A percentile compares a stretch with the other conserved stretches of the same genome.
Evolutionary conservation across 2,329 filamentous ascomycete species (phyloP).

Genomic region (Aureobasidium sp.): DNA sequence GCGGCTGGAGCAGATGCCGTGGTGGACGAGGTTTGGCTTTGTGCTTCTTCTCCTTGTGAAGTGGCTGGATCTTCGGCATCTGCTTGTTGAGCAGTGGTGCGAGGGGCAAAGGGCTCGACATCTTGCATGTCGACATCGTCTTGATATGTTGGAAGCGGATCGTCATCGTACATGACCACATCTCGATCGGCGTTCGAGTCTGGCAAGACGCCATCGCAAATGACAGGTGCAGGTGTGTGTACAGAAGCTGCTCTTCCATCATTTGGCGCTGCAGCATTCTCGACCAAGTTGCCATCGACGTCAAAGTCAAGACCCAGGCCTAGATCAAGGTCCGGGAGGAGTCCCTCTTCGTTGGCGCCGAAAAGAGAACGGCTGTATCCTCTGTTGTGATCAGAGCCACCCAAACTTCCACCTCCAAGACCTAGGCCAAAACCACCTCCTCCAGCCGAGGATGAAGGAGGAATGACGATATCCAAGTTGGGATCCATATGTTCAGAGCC

Average conservation of each 20-base stretch:
- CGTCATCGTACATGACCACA: constrained; percentile 8
- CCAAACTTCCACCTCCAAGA: neutral
- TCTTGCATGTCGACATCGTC: constrained; percentile 2
- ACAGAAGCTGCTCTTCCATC: neutral
- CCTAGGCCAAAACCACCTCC: constrained; percentile 4
- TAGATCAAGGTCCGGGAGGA: constrained; percentile 27
- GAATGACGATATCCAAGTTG: constrained; percentile 38
- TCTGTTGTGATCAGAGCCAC: neutral
- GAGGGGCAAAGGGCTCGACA: neutral
- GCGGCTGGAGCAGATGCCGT: constrained; percentile 36
- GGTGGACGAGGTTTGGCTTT: constrained; percentile 31
- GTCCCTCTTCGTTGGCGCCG: constrained; percentile 18
- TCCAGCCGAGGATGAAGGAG: constrained; percentile 25
- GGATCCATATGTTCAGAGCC: constrained; percentile 21
- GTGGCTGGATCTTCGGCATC: neutral
- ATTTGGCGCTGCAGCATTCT: constrained; percentile 22
- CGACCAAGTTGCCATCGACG: constrained; percentile 55
- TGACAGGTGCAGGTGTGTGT: neutral
- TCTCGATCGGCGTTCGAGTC: constrained; percentile 9
- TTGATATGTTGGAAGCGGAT: neutral
- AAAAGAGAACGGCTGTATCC: neutral
- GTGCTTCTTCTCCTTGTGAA: constrained; percentile 16
- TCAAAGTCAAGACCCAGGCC: constrained; percentile 38
- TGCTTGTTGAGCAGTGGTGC: neutral
- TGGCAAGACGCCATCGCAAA: neutral